A percentile compares a stretch with the other conserved stretches of the same genome.
phyloP scores from a whole-genome alignment of 164 flowering plant genomes.

The Berberis vulgaris region DNA sequence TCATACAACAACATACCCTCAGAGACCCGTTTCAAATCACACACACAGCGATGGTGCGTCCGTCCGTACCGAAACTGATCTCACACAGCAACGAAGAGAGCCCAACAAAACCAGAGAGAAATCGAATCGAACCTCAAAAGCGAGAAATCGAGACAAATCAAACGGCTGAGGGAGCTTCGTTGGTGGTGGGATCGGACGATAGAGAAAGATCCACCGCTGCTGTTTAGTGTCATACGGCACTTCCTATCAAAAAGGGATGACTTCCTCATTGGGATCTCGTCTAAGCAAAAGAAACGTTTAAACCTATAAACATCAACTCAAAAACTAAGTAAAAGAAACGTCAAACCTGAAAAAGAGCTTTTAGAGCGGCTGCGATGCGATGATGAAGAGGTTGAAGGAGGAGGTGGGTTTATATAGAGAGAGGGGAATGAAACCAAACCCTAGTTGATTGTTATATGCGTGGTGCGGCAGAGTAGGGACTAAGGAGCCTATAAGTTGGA shows the following conservation, averaged over 20 bases:
- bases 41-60: constrained; percentile 13
- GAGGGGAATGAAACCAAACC: no score
- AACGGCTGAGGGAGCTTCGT: no score
- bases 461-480: no score
- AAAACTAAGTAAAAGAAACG: not conserved
- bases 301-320: not conserved
- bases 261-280: constrained; percentile 21
- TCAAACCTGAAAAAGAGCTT: no score
- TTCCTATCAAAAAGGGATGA: constrained; percentile 30
- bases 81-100: no score
- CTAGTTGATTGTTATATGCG: no score
- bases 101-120: no score
- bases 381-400: no score
- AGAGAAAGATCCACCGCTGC: constrained; percentile 11
- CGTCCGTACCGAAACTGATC: not conserved
- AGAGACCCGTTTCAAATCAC: constrained; percentile 40
- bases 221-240: constrained; percentile 45
- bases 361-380: no score
- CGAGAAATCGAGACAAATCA: not conserved
- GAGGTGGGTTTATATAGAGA: no score
- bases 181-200: constrained; percentile 3
- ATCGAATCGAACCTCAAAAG: not conserved
- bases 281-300: not conserved
- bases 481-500: no score
- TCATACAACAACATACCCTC: constrained; percentile 14